These are phyloP conservation scores for Aspergillus sp. DNA, from an alignment of 2,329 filamentous ascomycete species.

Conservation along the genomic window DNA sequence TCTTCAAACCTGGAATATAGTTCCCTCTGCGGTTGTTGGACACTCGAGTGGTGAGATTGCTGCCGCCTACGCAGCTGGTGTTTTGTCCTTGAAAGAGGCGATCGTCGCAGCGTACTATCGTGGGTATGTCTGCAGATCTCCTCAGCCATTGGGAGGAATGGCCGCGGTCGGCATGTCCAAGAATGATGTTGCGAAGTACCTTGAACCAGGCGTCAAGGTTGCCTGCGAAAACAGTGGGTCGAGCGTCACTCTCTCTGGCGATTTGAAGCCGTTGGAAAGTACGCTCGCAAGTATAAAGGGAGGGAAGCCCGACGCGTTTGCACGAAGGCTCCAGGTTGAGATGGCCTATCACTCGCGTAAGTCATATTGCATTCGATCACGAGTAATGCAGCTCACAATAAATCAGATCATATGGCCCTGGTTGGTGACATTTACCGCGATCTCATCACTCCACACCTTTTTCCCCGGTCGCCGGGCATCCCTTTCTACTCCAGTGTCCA, in stretches of 20 bases:
- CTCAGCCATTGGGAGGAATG: background rate
- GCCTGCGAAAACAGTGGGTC: background rate
- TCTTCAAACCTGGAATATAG: slow-evolving; percentile 18
- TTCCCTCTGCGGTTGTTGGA: slow-evolving; percentile 21
- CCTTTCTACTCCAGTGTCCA: background rate
- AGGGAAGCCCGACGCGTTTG: background rate
- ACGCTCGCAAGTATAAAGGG: background rate
- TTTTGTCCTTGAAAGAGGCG: slow-evolving; percentile 18
- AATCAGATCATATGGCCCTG: background rate
- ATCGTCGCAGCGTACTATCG: slow-evolving; percentile 25
- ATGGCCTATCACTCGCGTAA: background rate
- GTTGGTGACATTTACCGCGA: background rate
- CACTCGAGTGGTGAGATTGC: slow-evolving; percentile 30
- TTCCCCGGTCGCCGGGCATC: background rate
- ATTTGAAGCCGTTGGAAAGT: background rate
- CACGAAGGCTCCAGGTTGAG: background rate
- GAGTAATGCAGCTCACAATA: background rate
- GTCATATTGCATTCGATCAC: background rate
- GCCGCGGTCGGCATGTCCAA: background rate
- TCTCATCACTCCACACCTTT: background rate
- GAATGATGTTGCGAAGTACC: background rate
- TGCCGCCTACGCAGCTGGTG: slow-evolving; percentile 27
- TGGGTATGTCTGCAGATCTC: slow-evolving; percentile 6
- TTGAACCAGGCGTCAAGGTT: background rate
- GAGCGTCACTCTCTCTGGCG: background rate